Base-by-base conservation (phyloP, 805 yeast species). In the Spathaspora girioi region DNA sequence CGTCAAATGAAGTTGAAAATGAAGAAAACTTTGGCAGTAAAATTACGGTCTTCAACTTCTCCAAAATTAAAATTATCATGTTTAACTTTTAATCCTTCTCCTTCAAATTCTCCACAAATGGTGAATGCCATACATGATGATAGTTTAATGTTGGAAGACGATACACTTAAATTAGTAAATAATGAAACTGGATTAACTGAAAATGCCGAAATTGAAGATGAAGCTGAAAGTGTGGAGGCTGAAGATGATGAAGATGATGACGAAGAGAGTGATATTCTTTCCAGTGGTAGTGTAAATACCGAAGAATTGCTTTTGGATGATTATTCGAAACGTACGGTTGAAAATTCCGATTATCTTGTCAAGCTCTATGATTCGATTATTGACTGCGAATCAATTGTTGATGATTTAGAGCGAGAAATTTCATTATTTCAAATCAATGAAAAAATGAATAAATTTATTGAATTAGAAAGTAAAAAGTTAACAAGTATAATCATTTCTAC, bases 81-180 rank as follows among this genome's bases (percentile, higher is more conserved):
- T 23, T 20, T 23, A 19, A 42, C 44, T 9, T 71, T 70, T 45
- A 59, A 64, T 46, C 63, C 71, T 2, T 70, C 76, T 5, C 65
- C 73, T 2, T 66, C 75, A 0, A 68, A 63, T 52, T 71, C 77
- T 14, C 77, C 78, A 2, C 75, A 70, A 50, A 68, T 70, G 68
- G 48, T 70, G 44, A 65, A 63, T 49, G 70, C 69, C 42, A 57
- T 71, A 32, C 65, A 62, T 51, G 66, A 66, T 35, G 75, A 69
- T 44, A 61, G 63, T 43, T 65, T 70, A 38, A 59, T 66, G 20
- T 55, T 72, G 20, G 68, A 65, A 4, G 69, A 64, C 41, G 74
- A 71, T 54, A 69, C 70, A 40, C 56, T 71, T 26, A 73, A 68
- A 31, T 59, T 70, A 46, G 63, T 63, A 44, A 59, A 56, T 38